A percentile compares a stretch with the other conserved stretches of the same genome.
Evolutionary conservation across 495 filamentous ascomycete genomes (phyloP).

Genomic region (Aspergillus sclerotiicarbonarius): DNA sequence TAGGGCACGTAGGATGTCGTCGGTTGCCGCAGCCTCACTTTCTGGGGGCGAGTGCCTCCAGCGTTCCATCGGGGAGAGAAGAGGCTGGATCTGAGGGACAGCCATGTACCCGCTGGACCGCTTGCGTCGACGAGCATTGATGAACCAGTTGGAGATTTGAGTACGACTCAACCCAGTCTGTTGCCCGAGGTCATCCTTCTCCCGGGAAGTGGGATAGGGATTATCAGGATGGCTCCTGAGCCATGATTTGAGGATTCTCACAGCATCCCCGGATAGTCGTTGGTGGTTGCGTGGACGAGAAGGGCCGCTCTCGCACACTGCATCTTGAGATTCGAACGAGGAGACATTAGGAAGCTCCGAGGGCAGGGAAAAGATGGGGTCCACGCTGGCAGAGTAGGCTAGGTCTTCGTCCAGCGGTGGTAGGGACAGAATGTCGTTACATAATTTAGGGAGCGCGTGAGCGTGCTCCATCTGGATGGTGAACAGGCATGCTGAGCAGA

Average conservation of each 20-base stretch:
- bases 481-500: neutral
- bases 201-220: conserved; percentile 24
- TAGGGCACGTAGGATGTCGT: conserved; percentile 66
- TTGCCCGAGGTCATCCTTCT: conserved; percentile 16
- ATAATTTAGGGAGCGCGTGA: neutral
- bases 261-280: conserved; percentile 11
- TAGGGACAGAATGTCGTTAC: conserved; percentile 2
- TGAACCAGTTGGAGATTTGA: conserved; percentile 30
- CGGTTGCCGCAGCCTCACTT: conserved; percentile 69
- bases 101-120: neutral
- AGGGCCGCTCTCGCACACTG: neutral
- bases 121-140: conserved; percentile 25
- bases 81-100: conserved; percentile 2
- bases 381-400: neutral
- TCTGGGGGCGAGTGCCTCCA: conserved; percentile 75
- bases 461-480: conserved; percentile 3
- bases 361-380: neutral
- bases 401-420: neutral
- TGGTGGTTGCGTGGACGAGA: neutral
- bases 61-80: conserved; percentile 58
- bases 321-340: neutral
- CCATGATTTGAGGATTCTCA: conserved; percentile 21
- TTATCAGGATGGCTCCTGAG: conserved; percentile 32
- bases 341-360: neutral
- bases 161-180: conserved; percentile 19